Conservation (phyloP, 768 basidiomycete species). For the Tulasnella sp. region DNA sequence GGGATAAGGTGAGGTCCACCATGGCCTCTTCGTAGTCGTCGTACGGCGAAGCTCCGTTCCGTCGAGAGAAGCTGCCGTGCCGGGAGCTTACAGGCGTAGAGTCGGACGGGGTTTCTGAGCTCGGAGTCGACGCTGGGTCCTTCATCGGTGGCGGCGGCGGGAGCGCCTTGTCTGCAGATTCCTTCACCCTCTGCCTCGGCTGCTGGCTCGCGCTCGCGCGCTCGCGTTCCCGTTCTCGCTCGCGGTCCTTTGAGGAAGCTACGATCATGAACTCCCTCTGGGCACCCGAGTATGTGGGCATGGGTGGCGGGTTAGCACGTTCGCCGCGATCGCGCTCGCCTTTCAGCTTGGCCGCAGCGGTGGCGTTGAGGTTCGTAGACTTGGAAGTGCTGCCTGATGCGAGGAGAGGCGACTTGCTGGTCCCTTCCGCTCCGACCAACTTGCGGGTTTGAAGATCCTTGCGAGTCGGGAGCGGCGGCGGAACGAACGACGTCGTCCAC, state of each 20-base stretch:
- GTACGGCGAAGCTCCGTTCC: neutral
- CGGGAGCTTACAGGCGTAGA: constrained; percentile 5
- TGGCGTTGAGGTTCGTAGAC: neutral
- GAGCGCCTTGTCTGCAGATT: neutral
- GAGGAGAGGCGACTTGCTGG: constrained; percentile 7
- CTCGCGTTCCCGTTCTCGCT: neutral
- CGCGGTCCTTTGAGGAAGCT: constrained; percentile 15
- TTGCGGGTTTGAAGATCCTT: neutral
- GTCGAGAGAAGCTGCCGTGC: neutral
- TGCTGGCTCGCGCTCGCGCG: neutral
- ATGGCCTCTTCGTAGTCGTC: neutral
- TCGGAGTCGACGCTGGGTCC: neutral
- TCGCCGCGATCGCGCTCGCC: neutral
- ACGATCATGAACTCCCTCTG: constrained; percentile 25
- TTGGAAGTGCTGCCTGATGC: neutral
- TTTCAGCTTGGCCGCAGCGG: neutral
- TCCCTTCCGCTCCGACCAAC: constrained; percentile 16
- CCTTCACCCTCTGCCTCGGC: neutral
- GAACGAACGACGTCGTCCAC: constrained; percentile 22
- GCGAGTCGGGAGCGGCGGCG: constrained; percentile 10
- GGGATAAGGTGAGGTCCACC: neutral
- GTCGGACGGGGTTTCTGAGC: neutral
- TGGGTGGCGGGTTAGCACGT: constrained; percentile 5
- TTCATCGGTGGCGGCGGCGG: neutral
- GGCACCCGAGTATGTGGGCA: constrained; percentile 24